Base-by-base conservation (phyloP, 2,329 filamentous ascomycete species). In the Gremmenia infestans region DNA sequence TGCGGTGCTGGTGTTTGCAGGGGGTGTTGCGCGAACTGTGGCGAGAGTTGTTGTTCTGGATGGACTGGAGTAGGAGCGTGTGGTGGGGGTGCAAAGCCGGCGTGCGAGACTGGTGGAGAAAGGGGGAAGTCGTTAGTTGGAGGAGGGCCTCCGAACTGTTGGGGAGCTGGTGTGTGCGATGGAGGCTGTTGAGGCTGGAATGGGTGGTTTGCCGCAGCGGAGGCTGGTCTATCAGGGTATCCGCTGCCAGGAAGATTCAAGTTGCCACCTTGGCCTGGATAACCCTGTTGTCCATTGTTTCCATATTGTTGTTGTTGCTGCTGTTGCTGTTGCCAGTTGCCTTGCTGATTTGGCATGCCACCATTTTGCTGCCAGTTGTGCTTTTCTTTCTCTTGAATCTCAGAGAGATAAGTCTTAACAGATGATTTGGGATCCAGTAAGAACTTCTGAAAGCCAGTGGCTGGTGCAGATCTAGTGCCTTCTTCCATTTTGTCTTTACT, bases 361-460 rank as follows among this genome's bases (percentile, higher is more conserved):
- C 37, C 46, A 14, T 17, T 46, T 32, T 52, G 32, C 11, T 52
- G 42, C 19, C 35, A 28, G 46, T 49, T 42, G 28, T 15, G 9
- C 3, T 42, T 22, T 6, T 48, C 15, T 9, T 37, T 19, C 23
- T 35, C 22, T n/a, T 17, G 15, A 19, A 35, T 54, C 12, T 54
- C 52, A n/a, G n/a, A 25, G 5, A 54, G 17, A 22, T 48, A 54
- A 19, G 43, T 54, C 48, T 46, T 45, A n/a, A 54, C 52, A 22
- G 22, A 48, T 7, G 45, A 48, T 43, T 54, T 54, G 48, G 52
- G 52, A 48, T 54, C 52, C 23, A 54, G 46, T 32, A 49, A 45
- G 36, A 54, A 54, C 36, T 54, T 54, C 23, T 54, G 47, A 14
- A 54, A 36, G 39, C 52, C 52, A n/a, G 45, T 54, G n/a, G 45